Conservation (phyloP, 306 rosid species). For the Prunus fruticosa region DNA sequence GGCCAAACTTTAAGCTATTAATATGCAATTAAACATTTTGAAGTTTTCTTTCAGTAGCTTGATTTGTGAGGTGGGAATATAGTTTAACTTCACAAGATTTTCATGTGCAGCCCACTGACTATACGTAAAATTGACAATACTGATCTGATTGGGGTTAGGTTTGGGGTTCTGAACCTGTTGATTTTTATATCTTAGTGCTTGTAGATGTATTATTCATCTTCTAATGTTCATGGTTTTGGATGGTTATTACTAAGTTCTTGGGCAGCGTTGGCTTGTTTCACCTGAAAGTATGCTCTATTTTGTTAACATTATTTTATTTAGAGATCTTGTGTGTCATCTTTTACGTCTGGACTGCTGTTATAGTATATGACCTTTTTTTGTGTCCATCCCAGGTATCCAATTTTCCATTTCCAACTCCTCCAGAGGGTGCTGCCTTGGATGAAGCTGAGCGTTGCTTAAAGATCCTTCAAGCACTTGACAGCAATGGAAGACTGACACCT, state of each 20-base stretch:
- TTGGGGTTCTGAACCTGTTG: neutral
- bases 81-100: neutral
- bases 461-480: constrained; percentile 85
- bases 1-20: neutral
- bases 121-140: neutral
- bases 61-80: neutral
- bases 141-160: neutral
- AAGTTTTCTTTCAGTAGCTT: neutral
- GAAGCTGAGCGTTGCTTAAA: constrained; percentile 88
- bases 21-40: neutral
- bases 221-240: constrained; percentile 7
- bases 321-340: constrained; percentile 5
- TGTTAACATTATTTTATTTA: neutral
- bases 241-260: constrained; percentile 3
- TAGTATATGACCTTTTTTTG: neutral
- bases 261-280: constrained; percentile 4
- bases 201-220: constrained; percentile 7
- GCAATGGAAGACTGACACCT: constrained; percentile 54
- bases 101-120: neutral
- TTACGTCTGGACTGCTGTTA: neutral
- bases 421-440: constrained; percentile 47
- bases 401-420: constrained; percentile 94
- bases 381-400: constrained; percentile 51
- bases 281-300: neutral
- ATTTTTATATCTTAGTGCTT: neutral